Evolutionary conservation across 1,139 yeast species (phyloP).

Genomic region (Pichia norvegensis): DNA sequence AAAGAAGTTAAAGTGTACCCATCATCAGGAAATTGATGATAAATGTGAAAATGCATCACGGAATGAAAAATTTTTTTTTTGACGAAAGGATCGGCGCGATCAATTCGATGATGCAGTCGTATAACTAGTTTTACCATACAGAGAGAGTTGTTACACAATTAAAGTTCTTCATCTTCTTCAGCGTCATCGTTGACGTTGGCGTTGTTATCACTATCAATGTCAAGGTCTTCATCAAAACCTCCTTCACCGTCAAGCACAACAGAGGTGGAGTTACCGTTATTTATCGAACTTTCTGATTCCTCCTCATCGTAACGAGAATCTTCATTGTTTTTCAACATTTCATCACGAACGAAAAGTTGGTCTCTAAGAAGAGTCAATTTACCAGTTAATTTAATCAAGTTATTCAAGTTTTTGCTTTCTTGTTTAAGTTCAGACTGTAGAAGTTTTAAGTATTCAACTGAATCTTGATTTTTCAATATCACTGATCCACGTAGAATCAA

Average conservation of each 20-base stretch:
- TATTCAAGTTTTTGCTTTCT: slow-evolving; percentile 44
- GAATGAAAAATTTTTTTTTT: too few relatives aligned
- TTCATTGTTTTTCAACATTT: slow-evolving; percentile 22
- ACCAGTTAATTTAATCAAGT: slow-evolving; percentile 76
- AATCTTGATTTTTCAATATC: slow-evolving; percentile 31
- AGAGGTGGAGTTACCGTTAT: slow-evolving; percentile 12
- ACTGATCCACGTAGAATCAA: slow-evolving; percentile 39
- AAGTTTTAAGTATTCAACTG: slow-evolving; percentile 29
- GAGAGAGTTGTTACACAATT: too few relatives aligned
- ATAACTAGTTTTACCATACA: too few relatives aligned
- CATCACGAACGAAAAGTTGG: slow-evolving; percentile 53
- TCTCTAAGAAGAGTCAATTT: slow-evolving; percentile 65
- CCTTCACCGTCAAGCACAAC: slow-evolving; percentile 29
- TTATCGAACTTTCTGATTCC: slow-evolving; percentile 6
- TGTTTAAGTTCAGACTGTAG: slow-evolving; percentile 29
- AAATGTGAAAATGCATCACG: background rate
- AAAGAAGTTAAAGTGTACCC: background rate
- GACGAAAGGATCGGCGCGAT: too few relatives aligned
- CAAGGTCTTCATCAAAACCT: slow-evolving; percentile 14
- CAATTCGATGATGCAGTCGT: too few relatives aligned
- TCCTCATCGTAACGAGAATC: slow-evolving; percentile 21
- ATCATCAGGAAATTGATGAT: background rate
- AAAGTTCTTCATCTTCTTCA: slow-evolving; percentile 4
- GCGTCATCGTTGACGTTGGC: slow-evolving; percentile 14
- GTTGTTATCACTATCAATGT: slow-evolving; percentile 10